phyloP scores from a whole-genome alignment of 352 stramenopile species.

The Phytophthora cactorum region DNA sequence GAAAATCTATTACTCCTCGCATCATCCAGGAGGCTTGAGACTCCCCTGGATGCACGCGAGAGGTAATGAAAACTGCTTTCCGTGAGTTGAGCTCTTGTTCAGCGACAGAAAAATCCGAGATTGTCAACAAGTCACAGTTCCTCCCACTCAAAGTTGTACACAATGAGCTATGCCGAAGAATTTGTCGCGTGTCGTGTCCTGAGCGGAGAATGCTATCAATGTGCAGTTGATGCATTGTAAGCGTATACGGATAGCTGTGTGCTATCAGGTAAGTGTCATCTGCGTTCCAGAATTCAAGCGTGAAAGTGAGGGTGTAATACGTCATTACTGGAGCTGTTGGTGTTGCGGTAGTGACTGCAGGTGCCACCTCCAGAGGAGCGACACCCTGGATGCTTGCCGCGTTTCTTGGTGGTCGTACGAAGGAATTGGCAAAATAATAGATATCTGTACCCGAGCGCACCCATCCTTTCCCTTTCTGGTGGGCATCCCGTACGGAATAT shows the following conservation, averaged over 20 bases:
- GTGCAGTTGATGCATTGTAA: conserved; percentile 80
- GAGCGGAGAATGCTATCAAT: conserved; percentile 46
- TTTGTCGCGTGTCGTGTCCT: conserved; percentile 7
- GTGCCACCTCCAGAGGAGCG: conserved; percentile 3
- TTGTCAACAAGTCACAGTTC: conserved; percentile 79
- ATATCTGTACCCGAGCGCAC: conserved; percentile 74
- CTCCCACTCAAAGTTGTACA: conserved; percentile 66
- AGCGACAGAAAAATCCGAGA: conserved; percentile 56
- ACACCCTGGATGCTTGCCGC: conserved; percentile 4
- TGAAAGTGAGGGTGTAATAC: conserved; percentile 92
- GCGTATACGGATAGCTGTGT: conserved; percentile 93
- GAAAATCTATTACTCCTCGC: conserved; percentile 91
- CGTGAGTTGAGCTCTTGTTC: conserved; percentile 41
- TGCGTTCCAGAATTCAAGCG: conserved; percentile 73
- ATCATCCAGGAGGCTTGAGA: conserved; percentile 94
- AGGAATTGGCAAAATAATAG: conserved; percentile 88
- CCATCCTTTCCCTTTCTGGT: conserved; percentile 70
- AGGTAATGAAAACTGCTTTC: conserved; percentile 79
- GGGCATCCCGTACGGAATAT: conserved; percentile 82
- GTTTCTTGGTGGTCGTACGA: conserved; percentile 34
- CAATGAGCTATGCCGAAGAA: conserved; percentile 57
- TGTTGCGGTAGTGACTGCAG: background rate
- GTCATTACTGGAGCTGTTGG: conserved; percentile 17
- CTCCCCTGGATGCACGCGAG: conserved; percentile 92
- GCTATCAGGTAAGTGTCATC: conserved; percentile 91